Percentiles rank a stretch among this genome's conserved stretches.
Evolutionary conservation across 2,329 filamentous ascomycete genomes (phyloP).

Genomic region (Coniochaeta hoffmannii): DNA sequence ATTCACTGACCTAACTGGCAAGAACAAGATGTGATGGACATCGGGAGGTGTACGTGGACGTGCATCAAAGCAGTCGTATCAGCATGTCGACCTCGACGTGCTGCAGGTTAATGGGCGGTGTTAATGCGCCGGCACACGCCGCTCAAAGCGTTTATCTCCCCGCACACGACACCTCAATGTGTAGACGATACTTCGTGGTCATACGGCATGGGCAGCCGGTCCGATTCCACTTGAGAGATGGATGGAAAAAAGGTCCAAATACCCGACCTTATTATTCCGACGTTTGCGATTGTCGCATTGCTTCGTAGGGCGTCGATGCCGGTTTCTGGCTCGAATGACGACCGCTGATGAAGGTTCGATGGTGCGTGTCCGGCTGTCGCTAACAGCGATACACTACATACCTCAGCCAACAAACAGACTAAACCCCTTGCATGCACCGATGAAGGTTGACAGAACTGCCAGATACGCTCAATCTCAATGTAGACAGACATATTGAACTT

Average conservation of each 20-base stretch:
- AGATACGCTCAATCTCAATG: no score
- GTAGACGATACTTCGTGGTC: background rate
- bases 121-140: background rate
- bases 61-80: background rate
- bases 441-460: no score
- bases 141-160: no score
- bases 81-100: background rate
- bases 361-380: background rate
- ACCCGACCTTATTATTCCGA: no score
- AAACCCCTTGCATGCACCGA: no score
- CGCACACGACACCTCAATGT: no score
- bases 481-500: no score
- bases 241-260: no score
- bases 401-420: no score
- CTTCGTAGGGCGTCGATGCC: background rate
- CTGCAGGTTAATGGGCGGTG: background rate
- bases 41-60: background rate
- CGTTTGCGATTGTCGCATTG: background rate
- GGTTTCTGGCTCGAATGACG: background rate
- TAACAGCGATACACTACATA: background rate
- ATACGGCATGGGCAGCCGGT: background rate
- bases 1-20: background rate
- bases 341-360: background rate
- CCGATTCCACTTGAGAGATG: background rate
- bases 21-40: background rate